Percentiles rank a stretch among this genome's conserved stretches.
Evolutionary conservation across 306 rosid genomes (phyloP).

Genomic region (Psophocarpus tetragonolobus): DNA sequence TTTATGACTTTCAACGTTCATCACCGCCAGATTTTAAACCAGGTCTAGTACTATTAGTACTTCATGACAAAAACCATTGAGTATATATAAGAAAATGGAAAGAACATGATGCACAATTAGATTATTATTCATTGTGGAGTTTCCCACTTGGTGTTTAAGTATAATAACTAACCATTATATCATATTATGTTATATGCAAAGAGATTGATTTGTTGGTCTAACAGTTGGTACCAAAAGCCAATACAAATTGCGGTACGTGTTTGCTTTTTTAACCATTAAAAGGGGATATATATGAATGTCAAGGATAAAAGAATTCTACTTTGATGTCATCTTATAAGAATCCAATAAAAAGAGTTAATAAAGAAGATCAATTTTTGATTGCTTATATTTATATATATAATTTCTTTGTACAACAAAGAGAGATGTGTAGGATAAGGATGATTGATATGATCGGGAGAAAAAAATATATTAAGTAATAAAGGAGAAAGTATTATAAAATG

Average conservation of each 20-base stretch:
- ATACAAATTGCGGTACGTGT: not conserved
- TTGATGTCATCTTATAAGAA: not conserved
- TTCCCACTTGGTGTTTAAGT: not conserved
- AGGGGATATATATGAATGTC: conserved; percentile 9
- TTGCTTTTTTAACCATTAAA: not conserved
- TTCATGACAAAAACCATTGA: not conserved
- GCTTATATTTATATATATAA: not conserved
- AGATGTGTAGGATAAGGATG: not conserved
- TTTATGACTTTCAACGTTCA: not conserved
- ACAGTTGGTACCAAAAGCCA: conserved; percentile 5
- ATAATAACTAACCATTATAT: not conserved
- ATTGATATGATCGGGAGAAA: not conserved
- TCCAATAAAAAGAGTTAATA: not conserved
- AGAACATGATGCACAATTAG: not conserved
- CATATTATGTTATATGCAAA: not conserved
- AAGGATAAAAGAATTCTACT: not conserved
- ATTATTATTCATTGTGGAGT: not conserved
- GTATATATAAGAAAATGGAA: not conserved
- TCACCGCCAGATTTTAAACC: not conserved
- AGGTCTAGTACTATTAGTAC: not conserved
- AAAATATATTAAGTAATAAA: not conserved
- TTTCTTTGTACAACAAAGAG: not conserved
- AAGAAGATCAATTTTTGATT: conserved; percentile 6
- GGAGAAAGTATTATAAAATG: not conserved
- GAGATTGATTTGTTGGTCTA: not conserved